Evolutionary conservation across 306 rosid genomes (phyloP), one percentile per base, ranked within the genome.

Genomic region (Quercus alba): DNA sequence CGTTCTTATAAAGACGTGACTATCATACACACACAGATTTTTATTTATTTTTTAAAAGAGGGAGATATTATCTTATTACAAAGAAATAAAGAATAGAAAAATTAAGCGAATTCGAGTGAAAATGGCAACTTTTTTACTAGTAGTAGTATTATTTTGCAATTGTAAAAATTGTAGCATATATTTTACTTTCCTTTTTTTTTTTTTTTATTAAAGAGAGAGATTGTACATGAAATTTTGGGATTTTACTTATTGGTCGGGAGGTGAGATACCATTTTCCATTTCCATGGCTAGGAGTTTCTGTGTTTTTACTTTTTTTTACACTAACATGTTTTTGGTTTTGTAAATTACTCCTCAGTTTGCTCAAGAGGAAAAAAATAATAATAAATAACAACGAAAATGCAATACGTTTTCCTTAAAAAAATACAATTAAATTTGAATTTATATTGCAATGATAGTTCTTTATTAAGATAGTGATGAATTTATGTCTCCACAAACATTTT

Each of bases 1-100:
- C 81, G 83, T 82, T 74, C 87, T 49, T 55, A 12, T 3, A 14
- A 63, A 44, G 80, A n/a, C 85, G 81, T 63, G 81, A 74, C 61
- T 46, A 30, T 31, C 26, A 10, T 11, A 49, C 5, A 13, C 14
- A 11, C 54, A 49, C 15, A 12, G 54, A 49, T 56, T 56, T 56
- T 55, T 55, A 56, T 56, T 15, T 56, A 6, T 56, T 56, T 56
- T 56, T n/a, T 19, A 4, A 56, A 19, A 19, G 19, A 56, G 21
- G 19, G n/a, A 4, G 6, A 19, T 49, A 49, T 49, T 49, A 49
- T 41, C 46, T 41, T 41, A 41, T 41, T 41, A 8, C 46, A 41
- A 41, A 8, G 11, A 41, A 41, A 41, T 41, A 41, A 41, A 41
- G 12, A 8, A 41, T 2, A 41, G 46, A 41, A 41, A 41, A 41